phyloP scores from a whole-genome alignment of 2,329 filamentous ascomycete genomes.

The Trichoderma sp. region DNA sequence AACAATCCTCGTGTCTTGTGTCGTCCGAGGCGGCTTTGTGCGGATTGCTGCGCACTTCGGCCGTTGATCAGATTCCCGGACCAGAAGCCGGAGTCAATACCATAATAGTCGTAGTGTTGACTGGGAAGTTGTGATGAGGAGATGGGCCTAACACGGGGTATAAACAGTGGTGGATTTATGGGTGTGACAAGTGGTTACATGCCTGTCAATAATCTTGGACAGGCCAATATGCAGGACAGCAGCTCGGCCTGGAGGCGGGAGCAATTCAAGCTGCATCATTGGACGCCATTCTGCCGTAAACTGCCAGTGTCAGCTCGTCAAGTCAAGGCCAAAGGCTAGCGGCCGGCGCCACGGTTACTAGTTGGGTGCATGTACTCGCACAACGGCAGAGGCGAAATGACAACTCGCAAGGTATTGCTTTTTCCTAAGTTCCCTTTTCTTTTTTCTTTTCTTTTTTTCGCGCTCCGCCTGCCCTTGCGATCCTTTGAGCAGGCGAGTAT shows the following conservation, averaged over 20 bases:
- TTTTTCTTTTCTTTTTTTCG: slow-evolving; percentile 11
- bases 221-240: slow-evolving; percentile 7
- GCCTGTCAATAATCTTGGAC: slow-evolving; percentile 9
- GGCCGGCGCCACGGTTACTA: background rate
- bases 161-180: background rate
- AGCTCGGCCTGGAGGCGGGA: slow-evolving; percentile 6
- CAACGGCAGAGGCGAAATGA: slow-evolving; percentile 27
- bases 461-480: background rate
- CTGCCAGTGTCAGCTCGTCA: slow-evolving; percentile 3
- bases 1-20: background rate
- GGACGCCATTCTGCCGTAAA: background rate
- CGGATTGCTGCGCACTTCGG: background rate
- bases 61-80: background rate
- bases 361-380: background rate
- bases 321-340: background rate
- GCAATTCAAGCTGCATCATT: background rate
- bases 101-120: background rate
- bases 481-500: background rate
- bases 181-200: background rate
- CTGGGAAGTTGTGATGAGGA: background rate
- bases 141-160: background rate
- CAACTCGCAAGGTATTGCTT: slow-evolving; percentile 27
- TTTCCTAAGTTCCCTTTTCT: slow-evolving; percentile 20
- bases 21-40: background rate
- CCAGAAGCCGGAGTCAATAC: background rate